These are phyloP conservation scores for Pyricularia grisea DNA, from an alignment of 2,329 filamentous ascomycete genomes.

Conservation along the genomic window DNA sequence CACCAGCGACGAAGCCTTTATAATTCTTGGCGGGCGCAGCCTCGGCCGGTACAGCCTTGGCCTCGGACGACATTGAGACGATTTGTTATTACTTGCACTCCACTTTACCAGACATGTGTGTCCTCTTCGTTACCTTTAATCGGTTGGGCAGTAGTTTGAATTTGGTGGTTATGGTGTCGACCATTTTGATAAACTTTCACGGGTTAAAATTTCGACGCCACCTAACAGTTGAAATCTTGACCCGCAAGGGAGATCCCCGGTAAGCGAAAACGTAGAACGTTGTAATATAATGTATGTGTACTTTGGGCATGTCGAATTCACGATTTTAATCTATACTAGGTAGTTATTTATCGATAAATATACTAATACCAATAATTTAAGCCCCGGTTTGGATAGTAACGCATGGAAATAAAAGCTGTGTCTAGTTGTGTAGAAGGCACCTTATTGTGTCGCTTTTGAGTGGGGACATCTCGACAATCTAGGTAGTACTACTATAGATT, in stretches of 20 bases:
- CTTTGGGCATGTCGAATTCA: background rate
- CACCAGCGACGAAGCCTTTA: slow-evolving; percentile 94
- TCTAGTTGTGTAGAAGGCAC: no score
- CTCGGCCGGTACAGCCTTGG: slow-evolving; percentile 9
- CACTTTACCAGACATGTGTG: background rate
- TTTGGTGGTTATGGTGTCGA: background rate
- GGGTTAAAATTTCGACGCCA: background rate
- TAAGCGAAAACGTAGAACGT: background rate
- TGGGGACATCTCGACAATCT: no score
- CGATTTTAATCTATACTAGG: background rate
- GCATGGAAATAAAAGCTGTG: no score
- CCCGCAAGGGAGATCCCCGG: background rate
- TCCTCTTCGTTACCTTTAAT: background rate
- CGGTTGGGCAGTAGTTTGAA: background rate
- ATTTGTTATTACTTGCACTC: background rate
- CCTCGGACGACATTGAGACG: background rate
- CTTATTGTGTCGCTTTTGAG: no score
- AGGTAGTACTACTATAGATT: no score
- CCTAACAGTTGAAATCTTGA: background rate
- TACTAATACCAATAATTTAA: no score
- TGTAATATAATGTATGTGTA: background rate
- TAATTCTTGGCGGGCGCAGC: slow-evolving; percentile 48
- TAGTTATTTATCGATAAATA: no score
- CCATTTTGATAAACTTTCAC: background rate
- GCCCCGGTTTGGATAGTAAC: no score